Conservation (phyloP, 768 basidiomycete species). For the Piloderma croceum region DNA sequence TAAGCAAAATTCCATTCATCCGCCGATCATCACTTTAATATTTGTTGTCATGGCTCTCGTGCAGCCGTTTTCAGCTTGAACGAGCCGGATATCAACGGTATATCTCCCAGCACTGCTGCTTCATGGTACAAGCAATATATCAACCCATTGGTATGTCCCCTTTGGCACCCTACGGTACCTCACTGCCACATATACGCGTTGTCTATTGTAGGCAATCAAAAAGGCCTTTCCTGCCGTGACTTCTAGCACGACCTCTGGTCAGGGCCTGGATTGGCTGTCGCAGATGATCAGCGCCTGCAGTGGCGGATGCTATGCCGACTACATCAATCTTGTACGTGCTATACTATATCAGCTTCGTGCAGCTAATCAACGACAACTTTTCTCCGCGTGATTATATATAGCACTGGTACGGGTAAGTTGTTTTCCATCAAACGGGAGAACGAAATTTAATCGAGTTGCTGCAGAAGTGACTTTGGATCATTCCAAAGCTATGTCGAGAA, state of each 20-base stretch:
- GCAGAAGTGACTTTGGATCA: conserved; percentile 19
- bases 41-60: not conserved
- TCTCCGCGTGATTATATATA: too few species aligned
- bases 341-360: not conserved
- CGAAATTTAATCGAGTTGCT: conserved; percentile 9
- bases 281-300: conserved; percentile 30
- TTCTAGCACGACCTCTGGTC: conserved; percentile 25
- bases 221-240: conserved; percentile 35
- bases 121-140: conserved; percentile 32
- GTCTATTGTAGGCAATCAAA: conserved; percentile 24
- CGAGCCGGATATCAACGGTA: conserved; percentile 30
- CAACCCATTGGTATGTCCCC: conserved; percentile 28
- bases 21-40: not conserved
- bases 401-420: too few species aligned
- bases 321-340: conserved; percentile 27
- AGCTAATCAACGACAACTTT: too few species aligned
- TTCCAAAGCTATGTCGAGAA: conserved; percentile 25
- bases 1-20: conserved; percentile 14
- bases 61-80: conserved; percentile 31
- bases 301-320: conserved; percentile 31
- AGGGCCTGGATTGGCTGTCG: conserved; percentile 31
- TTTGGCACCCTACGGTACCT: not conserved
- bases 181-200: not conserved
- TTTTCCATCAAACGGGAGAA: too few species aligned
- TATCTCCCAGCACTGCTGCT: conserved; percentile 25